phyloP scores from a whole-genome alignment of 257 asterid species.

The Nicotiana sylvestris region DNA sequence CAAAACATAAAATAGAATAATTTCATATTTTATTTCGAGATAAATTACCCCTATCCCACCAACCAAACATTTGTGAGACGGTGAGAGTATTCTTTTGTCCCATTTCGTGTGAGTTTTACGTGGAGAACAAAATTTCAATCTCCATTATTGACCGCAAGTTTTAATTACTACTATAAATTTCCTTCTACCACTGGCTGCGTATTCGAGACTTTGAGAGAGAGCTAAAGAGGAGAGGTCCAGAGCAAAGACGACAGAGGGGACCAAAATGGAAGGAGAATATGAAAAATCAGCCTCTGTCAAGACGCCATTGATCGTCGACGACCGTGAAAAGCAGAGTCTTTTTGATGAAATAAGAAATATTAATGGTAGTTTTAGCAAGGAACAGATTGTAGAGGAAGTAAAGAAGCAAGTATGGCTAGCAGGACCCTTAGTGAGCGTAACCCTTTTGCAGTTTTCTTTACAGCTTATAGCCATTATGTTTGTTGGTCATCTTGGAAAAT shows the following conservation, averaged over 20 bases:
- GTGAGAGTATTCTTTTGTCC: too few species aligned
- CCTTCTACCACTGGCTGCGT: background rate
- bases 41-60: too few species aligned
- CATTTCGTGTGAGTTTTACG: too few species aligned
- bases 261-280: constrained; percentile 10
- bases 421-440: constrained; percentile 61
- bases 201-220: background rate
- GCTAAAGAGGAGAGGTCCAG: background rate
- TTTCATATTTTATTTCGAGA: too few species aligned
- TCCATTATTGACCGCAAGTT: background rate
- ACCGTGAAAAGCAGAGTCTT: background rate
- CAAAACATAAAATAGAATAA: too few species aligned
- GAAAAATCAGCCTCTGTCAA: background rate
- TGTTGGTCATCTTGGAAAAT: constrained; percentile 81
- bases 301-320: background rate
- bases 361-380: constrained; percentile 9
- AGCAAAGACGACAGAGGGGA: background rate
- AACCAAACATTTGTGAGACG: too few species aligned
- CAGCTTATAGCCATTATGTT: constrained; percentile 80
- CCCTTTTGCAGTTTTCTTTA: constrained; percentile 50
- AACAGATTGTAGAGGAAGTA: constrained; percentile 49
- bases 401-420: constrained; percentile 74
- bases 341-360: background rate
- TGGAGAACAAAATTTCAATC: background rate
- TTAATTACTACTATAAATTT: background rate